phyloP scores from a whole-genome alignment of 768 basidiomycete genomes.

The Rubroboletus pulcherrimus region DNA sequence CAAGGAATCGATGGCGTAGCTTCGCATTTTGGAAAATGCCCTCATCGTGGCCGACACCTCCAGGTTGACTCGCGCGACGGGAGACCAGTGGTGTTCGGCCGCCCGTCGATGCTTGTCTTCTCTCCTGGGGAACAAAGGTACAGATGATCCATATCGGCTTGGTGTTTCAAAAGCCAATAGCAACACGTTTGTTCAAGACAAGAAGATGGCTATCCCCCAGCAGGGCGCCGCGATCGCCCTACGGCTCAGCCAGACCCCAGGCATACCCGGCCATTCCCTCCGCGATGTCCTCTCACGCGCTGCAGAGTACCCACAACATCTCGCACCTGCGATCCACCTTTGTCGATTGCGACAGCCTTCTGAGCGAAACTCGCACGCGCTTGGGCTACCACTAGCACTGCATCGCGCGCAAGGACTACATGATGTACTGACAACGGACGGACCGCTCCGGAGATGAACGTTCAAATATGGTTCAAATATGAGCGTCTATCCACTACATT shows the following conservation, averaged over 20 bases:
- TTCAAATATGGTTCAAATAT: no score
- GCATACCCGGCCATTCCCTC: conserved; percentile 25
- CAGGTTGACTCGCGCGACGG: conserved; percentile 53
- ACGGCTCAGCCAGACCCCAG: conserved; percentile 36
- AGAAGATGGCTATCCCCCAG: conserved; percentile 13
- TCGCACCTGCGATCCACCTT: conserved; percentile 25
- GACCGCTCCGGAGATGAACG: conserved; percentile 40
- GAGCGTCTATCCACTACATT: no score
- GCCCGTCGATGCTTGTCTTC: conserved; percentile 49
- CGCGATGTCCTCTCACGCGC: conserved; percentile 31
- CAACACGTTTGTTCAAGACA: conserved; percentile 10
- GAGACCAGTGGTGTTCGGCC: conserved; percentile 57
- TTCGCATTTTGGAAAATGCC: conserved; percentile 63
- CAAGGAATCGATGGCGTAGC: conserved; percentile 56
- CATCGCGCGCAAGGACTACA: conserved; percentile 37
- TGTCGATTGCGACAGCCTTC: background rate
- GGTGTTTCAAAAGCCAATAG: background rate
- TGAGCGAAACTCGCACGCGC: background rate
- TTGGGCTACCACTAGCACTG: conserved; percentile 25
- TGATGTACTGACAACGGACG: conserved; percentile 25
- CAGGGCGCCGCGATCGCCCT: conserved; percentile 32
- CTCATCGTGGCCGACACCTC: conserved; percentile 43
- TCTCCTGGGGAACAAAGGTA: conserved; percentile 16
- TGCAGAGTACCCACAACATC: conserved; percentile 23
- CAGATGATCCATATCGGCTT: background rate